Base-by-base conservation (phyloP, 257 asterid species). In the Solanum lignicaule region DNA sequence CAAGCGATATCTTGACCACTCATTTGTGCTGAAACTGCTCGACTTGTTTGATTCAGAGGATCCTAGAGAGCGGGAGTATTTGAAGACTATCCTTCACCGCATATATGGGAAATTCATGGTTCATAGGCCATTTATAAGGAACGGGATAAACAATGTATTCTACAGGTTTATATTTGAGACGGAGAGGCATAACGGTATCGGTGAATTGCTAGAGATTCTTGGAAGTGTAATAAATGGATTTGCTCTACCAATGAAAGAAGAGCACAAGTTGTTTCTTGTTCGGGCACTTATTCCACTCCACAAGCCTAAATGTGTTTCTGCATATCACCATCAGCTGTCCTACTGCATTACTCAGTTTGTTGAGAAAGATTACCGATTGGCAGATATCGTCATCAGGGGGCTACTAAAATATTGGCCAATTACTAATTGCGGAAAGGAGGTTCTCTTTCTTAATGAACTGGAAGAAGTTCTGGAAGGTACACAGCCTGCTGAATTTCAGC, bases 21-120 rank as follows among this genome's bases (percentile, higher is more conserved):
- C 98, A 6, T 95, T 96, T 83, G 94, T 96, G 62, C 90, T 94
- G 68, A 96, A 93, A 89, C 84, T 95, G 92, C 94, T 96, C 13
- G 95, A 96, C 90, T 88, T 95, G 88, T 96, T 95, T 86, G 98
- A 96, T 89, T 93, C 99, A 0, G 99, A 96, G 88, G 98, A 96
- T 74, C 90, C 95, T 75, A 93, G 98, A 87, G 99, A 96, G 92
- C 95, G 98, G 74, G 99, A 96, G 90, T 95, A 95, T 90, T 86
- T 96, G 92, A 96, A 96, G 91, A 96, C 98, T 52, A 91, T 95
- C 90, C 98, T 96, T 88, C 99, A 96, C 84, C 95, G 96, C 48
- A 94, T 96, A 86, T 96, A 96, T 86, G 99, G 98, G 74, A 95
- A 95, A 90, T 96, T 96, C 89, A 96, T 96, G 98, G 98, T 95